Base-by-base conservation (phyloP, 2,329 filamentous ascomycete species). In the Xylaria digitata region DNA sequence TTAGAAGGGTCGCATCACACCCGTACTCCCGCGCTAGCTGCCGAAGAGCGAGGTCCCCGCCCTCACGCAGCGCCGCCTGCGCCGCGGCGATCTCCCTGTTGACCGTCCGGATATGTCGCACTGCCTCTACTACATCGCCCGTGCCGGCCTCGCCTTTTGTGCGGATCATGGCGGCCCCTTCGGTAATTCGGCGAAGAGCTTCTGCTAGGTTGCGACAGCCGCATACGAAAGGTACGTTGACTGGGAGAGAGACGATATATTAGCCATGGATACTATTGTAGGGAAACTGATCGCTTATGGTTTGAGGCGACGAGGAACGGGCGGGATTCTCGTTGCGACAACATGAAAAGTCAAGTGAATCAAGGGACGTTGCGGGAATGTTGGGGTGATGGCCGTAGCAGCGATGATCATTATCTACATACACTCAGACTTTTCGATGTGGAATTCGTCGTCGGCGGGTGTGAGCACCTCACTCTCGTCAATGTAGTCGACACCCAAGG, bases 91-190 rank as follows among this genome's bases (percentile, higher is more conserved):
- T 97, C 76, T 98, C 90, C 23, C 84, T 82, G 78, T 91, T 96
- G 71, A 98, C 92, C 11, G 92, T 93, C 77, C 96, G 92, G 89
- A 97, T 97, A 86, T 99, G 96, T 77, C 92, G 90, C 55, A 98
- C 95, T 21, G 96, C 96, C 84, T 98, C 95, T 75, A 98, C 92
- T 59, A 99, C 93, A 79, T 99, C 96, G 70, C 96, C 96, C 0
- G 96, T 98, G 70, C 96, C 96, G 43, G 96, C 96, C 83, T 99
- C 96, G 71, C 96, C 96, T 86, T 98, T 99, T 71, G 96, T 99
- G 75, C 96, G 90, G 82, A 99, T 97, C 95, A 99, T 98, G 76
- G 95, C 95, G 9, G 96, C 96, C 70, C 96, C 96, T 83, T 98
- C 96, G 70, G 89, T 88, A 77, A 99, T 94, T 70, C 96, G 88